Evolutionary conservation across 2,329 filamentous ascomycete genomes (phyloP), one percentile per base, ranked within the genome.

Genomic region (Aspergillus eucalypticola): DNA sequence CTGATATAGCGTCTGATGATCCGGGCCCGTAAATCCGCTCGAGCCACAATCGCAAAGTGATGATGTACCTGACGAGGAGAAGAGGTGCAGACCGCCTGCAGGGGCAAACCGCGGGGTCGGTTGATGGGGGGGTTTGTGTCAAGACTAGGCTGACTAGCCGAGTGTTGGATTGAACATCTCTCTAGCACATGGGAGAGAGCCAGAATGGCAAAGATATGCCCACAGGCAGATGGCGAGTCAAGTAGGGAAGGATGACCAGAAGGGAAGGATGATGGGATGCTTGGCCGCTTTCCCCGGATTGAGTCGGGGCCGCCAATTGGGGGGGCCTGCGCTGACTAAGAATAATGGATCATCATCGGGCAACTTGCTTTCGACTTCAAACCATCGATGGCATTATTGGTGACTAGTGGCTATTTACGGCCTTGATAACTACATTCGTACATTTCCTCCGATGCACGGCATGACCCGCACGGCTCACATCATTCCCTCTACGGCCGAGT

Each of bases 221-320:
- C 32, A 35, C 11, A 35, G 11, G 32, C 32, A 35, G 44, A 27
- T n/a, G 13, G 13, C 11, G 19, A 39, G 17, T 29, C 8, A 15
- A 41, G 23, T 5, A 29, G 11, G 7, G n/a, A 10, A 8, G 6
- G 23, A 15, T 27, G 13, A n/a, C 32, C 32, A 54, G 32, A 27
- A 21, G 15, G 38, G 38, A 21, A 54, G 17, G 29, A 32, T 54
- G 51, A 13, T 39, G 23, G 23, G 38, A 39, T 8, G 19, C 17
- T 44, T 17, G 41, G 41, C 25, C n/a, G 25, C 23, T 29, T 50
- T 54, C 52, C 52, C 52, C 52, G 52, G 52, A 54, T 54, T 29
- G 23, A n/a, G 21, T 42, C 35, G 35, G 52, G 25, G 25, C 46
- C 46, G 46, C 46, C 15, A 17, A n/a, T 13, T 13, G 25, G 46